Base-by-base conservation (phyloP, 352 stramenopile genomes). In the Pythium utonaiense region DNA sequence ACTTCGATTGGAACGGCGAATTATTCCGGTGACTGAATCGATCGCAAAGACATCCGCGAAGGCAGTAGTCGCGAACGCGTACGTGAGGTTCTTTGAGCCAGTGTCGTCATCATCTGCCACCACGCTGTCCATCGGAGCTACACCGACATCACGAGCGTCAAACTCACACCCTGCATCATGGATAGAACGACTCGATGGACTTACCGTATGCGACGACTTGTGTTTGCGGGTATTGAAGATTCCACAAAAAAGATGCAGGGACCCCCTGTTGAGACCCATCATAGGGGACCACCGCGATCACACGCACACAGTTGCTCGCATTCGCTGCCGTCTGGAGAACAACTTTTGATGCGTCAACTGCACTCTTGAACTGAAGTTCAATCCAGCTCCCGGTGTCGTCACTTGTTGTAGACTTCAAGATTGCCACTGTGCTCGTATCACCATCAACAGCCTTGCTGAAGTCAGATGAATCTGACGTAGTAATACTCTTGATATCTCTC, bases 331-430 rank as follows among this genome's bases (percentile, higher is more conserved):
- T 70, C 19, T 62, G 58, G 10, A 75, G 0, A 16, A 69, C 42
- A 13, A 75, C 56, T 44, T 72, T 72, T 0, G 68, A 70, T 3
- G 59, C 68, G 25, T 75, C 68, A 12, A 75, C 60, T 14, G 63
- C 14, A 6, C 6, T 53, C 10, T 62, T 56, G 49, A 75, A 72
- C 30, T 70, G 53, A 1, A 75, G 25, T 19, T 75, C 68, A 27
- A 75, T 65, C 60, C 63, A 73, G 6, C n/a, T 67, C 0, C 64
- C 64, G 0, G 41, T 38, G 3, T 75, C 68, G 19, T 67, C 63
- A 47, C 25, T 53, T 1, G 63, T 17, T 14, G 58, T 53, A 1
- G 47, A 5, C 19, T 70, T 69, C 31, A 72, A 67, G 0, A 13
- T 51, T 24, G 58, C 42, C 3, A 42, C 28, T 0, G 64, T 70